A percentile compares a stretch with the other conserved stretches of the same genome.
These are phyloP conservation scores for Begonia fuchsioides DNA, from an alignment of 306 rosid genomes.

Conservation along the genomic window DNA sequence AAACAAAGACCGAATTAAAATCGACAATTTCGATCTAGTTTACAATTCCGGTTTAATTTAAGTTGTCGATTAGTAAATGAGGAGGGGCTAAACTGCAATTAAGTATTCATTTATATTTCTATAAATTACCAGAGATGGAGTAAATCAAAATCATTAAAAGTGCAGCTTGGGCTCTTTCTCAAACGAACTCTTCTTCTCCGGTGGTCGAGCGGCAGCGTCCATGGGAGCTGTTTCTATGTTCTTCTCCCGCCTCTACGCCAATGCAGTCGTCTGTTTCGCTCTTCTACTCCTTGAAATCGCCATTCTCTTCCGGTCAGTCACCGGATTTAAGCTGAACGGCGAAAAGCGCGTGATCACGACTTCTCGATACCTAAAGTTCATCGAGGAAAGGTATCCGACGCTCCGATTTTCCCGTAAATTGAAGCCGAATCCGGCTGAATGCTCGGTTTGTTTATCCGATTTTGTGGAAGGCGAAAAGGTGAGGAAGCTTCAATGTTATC, in stretches of 20 bases:
- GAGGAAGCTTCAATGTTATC: constrained; percentile 54
- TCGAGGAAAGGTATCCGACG: constrained; percentile 61
- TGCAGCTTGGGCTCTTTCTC: too few species aligned
- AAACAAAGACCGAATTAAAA: too few species aligned
- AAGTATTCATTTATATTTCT: too few species aligned
- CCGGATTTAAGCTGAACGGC: constrained; percentile 22
- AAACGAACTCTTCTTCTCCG: too few species aligned
- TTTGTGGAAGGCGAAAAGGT: constrained; percentile 64
- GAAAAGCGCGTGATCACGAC: constrained; percentile 33
- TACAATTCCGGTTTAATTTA: too few species aligned
- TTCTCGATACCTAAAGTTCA: constrained; percentile 45
- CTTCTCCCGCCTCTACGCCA: constrained; percentile 40
- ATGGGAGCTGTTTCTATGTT: constrained; percentile 48
- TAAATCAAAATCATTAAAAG: too few species aligned
- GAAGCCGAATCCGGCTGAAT: constrained; percentile 20
- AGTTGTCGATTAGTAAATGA: too few species aligned
- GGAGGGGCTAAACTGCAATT: too few species aligned
- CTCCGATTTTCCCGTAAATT: constrained; percentile 12
- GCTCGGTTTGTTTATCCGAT: constrained; percentile 69
- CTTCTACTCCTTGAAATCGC: constrained; percentile 43
- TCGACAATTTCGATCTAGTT: too few species aligned
- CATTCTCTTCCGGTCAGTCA: constrained; percentile 19
- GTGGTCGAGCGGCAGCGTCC: constrained; percentile 15
- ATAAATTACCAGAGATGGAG: too few species aligned
- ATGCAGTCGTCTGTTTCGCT: constrained; percentile 34